These are phyloP conservation scores for Rhizopogon roseolus DNA, from an alignment of 768 basidiomycete species.

Conservation along the genomic window DNA sequence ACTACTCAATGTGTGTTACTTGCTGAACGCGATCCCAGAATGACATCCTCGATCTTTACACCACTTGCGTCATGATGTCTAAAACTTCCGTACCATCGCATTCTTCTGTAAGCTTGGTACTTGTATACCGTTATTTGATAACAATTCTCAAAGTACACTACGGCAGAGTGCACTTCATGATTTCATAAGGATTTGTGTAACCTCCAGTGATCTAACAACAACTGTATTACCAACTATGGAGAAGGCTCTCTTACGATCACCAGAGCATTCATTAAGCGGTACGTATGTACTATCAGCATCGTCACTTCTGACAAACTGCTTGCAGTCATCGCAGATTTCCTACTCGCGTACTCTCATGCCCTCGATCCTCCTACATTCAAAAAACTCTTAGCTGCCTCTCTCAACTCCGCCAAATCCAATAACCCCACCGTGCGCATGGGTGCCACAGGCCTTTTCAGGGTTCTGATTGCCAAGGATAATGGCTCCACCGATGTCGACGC, in stretches of 20 bases:
- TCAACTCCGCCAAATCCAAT: slow-evolving; percentile 72
- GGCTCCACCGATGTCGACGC: slow-evolving; percentile 35
- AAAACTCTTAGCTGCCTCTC: slow-evolving; percentile 49
- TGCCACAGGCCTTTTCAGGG: slow-evolving; percentile 55
- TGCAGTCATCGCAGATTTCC: slow-evolving; percentile 54
- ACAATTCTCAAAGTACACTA: slow-evolving; percentile 7
- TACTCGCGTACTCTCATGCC: slow-evolving; percentile 47
- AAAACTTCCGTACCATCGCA: slow-evolving; percentile 59
- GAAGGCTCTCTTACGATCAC: slow-evolving; percentile 75
- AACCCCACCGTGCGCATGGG: slow-evolving; percentile 56
- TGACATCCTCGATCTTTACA: slow-evolving; percentile 57
- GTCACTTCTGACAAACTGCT: slow-evolving; percentile 1
- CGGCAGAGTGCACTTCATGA: slow-evolving; percentile 50
- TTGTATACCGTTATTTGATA: background rate
- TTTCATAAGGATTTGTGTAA: slow-evolving; percentile 53
- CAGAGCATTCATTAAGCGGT: slow-evolving; percentile 73
- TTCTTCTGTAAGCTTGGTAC: slow-evolving; percentile 40
- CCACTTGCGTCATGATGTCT: slow-evolving; percentile 58
- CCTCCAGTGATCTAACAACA: slow-evolving; percentile 43
- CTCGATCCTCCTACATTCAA: slow-evolving; percentile 46
- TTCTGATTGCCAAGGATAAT: slow-evolving; percentile 31
- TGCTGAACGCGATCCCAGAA: slow-evolving; percentile 30
- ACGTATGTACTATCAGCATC: slow-evolving; percentile 14
- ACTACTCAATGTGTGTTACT: background rate
- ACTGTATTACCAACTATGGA: slow-evolving; percentile 70